Conservation (phyloP, 441 rosid species). For the Omphalea diandra region DNA sequence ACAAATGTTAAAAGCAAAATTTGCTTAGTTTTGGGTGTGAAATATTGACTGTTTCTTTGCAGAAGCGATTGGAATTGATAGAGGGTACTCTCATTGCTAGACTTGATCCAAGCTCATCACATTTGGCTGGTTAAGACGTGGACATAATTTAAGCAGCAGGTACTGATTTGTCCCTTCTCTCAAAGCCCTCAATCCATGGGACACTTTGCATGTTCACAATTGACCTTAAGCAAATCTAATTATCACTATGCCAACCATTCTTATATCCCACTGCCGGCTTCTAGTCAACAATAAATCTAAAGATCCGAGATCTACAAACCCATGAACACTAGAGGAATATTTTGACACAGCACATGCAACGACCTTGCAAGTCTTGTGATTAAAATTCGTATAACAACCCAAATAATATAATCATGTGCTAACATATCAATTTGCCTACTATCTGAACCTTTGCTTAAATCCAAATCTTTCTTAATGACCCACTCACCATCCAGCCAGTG, state of each 20-base stretch:
- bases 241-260: background rate
- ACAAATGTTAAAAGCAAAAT: background rate
- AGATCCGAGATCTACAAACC: constrained; percentile 17
- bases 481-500: background rate
- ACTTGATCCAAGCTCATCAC: background rate
- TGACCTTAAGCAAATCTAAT: constrained; percentile 7
- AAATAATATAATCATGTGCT: background rate
- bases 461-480: constrained; percentile 16
- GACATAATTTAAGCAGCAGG: too few species aligned
- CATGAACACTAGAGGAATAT: background rate
- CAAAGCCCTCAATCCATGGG: background rate
- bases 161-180: background rate
- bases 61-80: too few species aligned
- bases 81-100: too few species aligned
- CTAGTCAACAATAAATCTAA: constrained; percentile 18
- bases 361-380: too few species aligned
- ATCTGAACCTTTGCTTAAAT: constrained; percentile 13
- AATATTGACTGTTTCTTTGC: background rate
- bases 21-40: too few species aligned
- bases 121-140: background rate
- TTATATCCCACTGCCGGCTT: constrained; percentile 11
- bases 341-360: constrained; percentile 15
- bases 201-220: background rate
- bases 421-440: background rate
- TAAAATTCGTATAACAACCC: constrained; percentile 3